Evolutionary conservation across 345 rosid genomes (phyloP).

Genomic region (Viola odorata): DNA sequence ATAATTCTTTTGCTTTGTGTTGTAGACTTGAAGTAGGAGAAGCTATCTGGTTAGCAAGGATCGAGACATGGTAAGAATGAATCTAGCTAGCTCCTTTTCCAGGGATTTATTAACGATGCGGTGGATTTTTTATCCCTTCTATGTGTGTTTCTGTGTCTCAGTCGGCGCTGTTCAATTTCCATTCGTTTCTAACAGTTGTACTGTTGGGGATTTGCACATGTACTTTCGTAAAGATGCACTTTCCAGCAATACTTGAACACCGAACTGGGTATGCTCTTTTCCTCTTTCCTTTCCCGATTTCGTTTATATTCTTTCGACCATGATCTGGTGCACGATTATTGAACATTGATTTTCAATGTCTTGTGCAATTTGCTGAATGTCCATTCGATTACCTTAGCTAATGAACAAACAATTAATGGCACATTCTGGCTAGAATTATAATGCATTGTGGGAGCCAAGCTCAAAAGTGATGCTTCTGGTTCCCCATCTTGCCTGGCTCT

Average conservation of each 20-base stretch:
- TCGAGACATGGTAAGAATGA: slow-evolving; percentile 17
- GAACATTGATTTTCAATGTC: no score
- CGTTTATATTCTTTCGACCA: no score
- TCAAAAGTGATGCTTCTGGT: no score
- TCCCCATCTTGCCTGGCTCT: no score
- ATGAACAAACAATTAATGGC: no score
- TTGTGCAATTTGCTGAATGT: no score
- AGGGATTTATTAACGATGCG: not conserved
- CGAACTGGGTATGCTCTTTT: slow-evolving; percentile 61
- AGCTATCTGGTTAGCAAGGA: slow-evolving; percentile 2
- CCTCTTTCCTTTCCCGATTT: not conserved
- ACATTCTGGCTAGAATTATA: no score
- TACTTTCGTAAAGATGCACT: slow-evolving; percentile 90
- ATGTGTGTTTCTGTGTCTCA: slow-evolving; percentile 23
- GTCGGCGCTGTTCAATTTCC: slow-evolving; percentile 97
- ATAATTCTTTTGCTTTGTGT: not conserved
- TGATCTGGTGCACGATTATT: no score
- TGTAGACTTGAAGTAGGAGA: slow-evolving; percentile 12
- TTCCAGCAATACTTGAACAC: slow-evolving; percentile 88
- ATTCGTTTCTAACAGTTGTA: slow-evolving; percentile 80
- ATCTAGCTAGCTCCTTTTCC: not conserved
- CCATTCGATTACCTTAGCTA: no score
- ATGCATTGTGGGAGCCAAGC: no score
- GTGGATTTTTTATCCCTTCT: not conserved
- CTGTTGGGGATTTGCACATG: slow-evolving; percentile 88